Conservation (phyloP, 768 basidiomycete species). For the Lyophyllum semitale region DNA sequence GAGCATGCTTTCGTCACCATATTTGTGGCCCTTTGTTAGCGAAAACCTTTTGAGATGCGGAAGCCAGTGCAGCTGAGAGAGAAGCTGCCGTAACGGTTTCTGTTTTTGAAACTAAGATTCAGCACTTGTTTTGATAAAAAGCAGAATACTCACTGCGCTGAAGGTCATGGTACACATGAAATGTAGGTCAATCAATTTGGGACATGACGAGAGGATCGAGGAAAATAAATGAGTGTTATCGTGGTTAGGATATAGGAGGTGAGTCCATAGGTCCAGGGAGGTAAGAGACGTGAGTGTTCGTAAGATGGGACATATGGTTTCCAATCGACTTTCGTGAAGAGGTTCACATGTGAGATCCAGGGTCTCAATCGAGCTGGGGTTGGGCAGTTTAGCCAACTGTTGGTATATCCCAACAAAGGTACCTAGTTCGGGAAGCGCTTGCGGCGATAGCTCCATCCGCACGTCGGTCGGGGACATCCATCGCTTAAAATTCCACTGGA, state of each 20-base stretch:
- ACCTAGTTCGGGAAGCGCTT: conserved; percentile 34
- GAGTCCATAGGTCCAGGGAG: conserved; percentile 50
- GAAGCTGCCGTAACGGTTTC: conserved; percentile 45
- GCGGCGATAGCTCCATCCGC: conserved; percentile 30
- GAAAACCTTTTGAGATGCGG: conserved; percentile 45
- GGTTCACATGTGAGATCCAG: conserved; percentile 54
- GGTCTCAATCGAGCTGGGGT: conserved; percentile 35
- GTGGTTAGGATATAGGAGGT: conserved; percentile 34
- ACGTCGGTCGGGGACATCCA: conserved; percentile 48
- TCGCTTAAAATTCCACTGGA: conserved; percentile 52
- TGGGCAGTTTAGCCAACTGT: conserved; percentile 42
- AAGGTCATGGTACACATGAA: conserved; percentile 54
- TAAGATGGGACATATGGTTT: conserved; percentile 34
- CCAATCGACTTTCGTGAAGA: conserved; percentile 37
- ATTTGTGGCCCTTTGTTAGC: conserved; percentile 50
- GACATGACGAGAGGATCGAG: conserved; percentile 35
- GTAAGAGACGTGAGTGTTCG: conserved; percentile 37
- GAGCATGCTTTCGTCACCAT: conserved; percentile 47
- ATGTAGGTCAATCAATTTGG: conserved; percentile 46
- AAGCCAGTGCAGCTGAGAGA: conserved; percentile 37
- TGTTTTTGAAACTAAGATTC: conserved; percentile 13
- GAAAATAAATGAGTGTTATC: conserved; percentile 37
- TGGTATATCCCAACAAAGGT: conserved; percentile 51
- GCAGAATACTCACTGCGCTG: conserved; percentile 31
- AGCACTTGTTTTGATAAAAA: background rate